Conservation (phyloP, 768 basidiomycete genomes). For the Agaricus blazei region DNA sequence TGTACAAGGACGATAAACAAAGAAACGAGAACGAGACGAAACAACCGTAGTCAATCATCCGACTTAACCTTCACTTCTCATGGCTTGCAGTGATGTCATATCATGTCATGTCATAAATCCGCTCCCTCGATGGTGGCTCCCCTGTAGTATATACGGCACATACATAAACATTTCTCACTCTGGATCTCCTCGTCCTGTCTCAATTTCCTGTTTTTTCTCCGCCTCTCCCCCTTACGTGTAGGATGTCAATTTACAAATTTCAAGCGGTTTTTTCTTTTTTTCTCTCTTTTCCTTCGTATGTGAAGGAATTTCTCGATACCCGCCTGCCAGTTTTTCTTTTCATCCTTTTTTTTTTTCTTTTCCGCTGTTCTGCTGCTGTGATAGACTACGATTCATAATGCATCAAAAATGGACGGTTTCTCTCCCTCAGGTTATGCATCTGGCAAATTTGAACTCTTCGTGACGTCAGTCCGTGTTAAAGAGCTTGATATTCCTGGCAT, state of each 20-base stretch:
- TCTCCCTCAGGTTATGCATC: neutral
- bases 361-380: neutral
- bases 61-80: neutral
- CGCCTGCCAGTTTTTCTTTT: neutral
- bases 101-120: neutral
- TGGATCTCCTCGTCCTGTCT: neutral
- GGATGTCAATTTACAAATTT: neutral
- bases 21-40: conserved; percentile 7
- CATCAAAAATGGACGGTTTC: conserved; percentile 4
- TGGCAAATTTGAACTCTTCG: too few species aligned
- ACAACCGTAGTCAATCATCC: neutral
- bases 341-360: neutral
- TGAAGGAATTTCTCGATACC: conserved; percentile 3
- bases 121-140: neutral
- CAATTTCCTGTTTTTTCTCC: neutral
- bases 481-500: too few species aligned
- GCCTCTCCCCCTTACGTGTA: neutral
- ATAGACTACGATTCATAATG: conserved; percentile 8
- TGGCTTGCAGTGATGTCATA: conserved; percentile 8
- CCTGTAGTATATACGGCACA: neutral
- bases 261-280: neutral
- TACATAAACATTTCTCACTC: neutral
- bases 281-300: neutral
- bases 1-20: conserved; percentile 8
- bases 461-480: too few species aligned